These are phyloP conservation scores for Lolium perenne DNA, from an alignment of 176 grass and related monocot species.

Conservation along the genomic window DNA sequence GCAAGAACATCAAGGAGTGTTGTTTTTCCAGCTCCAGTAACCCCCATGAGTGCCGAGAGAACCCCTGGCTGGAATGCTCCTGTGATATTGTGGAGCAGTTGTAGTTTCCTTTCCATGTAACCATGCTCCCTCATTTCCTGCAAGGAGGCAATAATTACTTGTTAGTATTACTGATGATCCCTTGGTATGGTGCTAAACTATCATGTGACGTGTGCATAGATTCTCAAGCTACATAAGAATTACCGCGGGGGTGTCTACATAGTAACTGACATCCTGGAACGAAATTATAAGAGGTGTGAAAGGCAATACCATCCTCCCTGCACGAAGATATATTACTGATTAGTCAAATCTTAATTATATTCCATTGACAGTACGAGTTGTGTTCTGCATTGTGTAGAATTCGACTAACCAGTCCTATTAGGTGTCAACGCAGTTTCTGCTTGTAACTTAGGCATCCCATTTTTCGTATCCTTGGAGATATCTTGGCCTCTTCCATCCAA, in stretches of 20 bases:
- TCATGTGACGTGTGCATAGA: neutral
- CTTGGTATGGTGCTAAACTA: neutral
- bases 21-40: conserved; percentile 83
- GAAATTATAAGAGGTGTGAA: conserved; percentile 77
- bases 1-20: conserved; percentile 83
- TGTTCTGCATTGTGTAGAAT: conserved; percentile 7
- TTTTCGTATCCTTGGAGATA: neutral
- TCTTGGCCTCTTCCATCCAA: conserved; percentile 34
- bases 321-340: conserved; percentile 20
- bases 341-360: neutral
- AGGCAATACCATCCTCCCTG: conserved; percentile 82
- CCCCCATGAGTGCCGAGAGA: conserved; percentile 76
- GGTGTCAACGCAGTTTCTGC: neutral
- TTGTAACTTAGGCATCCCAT: conserved; percentile 30
- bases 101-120: conserved; percentile 58
- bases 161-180: neutral
- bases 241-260: conserved; percentile 76
- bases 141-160: neutral
- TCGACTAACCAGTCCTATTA: conserved; percentile 48
- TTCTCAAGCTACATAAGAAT: neutral
- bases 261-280: conserved; percentile 85
- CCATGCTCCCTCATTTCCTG: conserved; percentile 81
- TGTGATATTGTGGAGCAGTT: conserved; percentile 74
- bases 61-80: conserved; percentile 69
- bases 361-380: neutral